Evolutionary conservation across 1,139 yeast genomes (phyloP), one percentile per base, ranked within the genome.

Genomic region (Arxiozyma telluris): DNA sequence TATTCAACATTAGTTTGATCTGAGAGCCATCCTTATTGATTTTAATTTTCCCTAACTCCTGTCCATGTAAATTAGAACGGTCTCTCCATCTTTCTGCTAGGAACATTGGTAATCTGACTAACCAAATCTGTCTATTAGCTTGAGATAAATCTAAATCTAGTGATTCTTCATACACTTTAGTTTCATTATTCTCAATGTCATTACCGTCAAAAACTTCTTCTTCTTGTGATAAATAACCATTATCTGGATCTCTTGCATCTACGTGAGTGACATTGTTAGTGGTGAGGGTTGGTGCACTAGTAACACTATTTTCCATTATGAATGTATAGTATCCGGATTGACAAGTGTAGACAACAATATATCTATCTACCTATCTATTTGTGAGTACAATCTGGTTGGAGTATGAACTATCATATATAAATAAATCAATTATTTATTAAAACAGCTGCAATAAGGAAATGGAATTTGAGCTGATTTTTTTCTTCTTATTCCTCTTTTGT

Each of bases 101-200:
- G 65, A 89, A 90, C 64, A 87, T 82, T 4, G 98, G 98, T 62
- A 93, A 73, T 62, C 95, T 82, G 30, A 93, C 96, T 34, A 93
- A 75, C 98, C 98, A 93, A 46, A 93, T 84, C 63, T 89, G 89
- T 61, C 82, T 83, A 50, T 72, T 73, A 12, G 83, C 80, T 38
- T 73, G 71, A 8, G 71, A 59, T 50, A 85, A 65, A 63, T 84
- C 81, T 74, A 86, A 71, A 65, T 85, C 87, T 51, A 86, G 72
- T 2, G 85, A 76, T 65, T 84, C 90, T 55, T 82, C 71, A 53
- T 69, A 69, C 25, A 69, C 67, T 50, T 65, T 67, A 25, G 67
- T 65, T 57, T 67, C 71, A 52, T 68, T 69, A 43, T 67, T 66
- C 52, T 67, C 69, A 42, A 71, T 64, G 61, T 73, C 76, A 56